phyloP scores from a whole-genome alignment of 2,329 filamentous ascomycete genomes.

The Nemania bipapillata region DNA sequence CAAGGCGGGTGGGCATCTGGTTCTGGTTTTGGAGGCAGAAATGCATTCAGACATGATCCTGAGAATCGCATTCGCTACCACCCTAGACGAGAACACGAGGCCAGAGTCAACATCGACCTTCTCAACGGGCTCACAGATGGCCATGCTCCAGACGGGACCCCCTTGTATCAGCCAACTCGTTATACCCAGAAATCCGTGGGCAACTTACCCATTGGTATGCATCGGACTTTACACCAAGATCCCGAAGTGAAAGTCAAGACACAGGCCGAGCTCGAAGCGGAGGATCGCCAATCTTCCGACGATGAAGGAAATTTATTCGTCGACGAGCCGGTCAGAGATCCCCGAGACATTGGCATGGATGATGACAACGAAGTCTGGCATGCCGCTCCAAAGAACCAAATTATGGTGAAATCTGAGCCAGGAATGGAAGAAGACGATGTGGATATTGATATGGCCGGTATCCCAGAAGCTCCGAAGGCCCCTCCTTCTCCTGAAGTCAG shows the following conservation, averaged over 20 bases:
- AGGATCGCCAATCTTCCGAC: slow-evolving; percentile 58
- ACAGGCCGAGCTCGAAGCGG: slow-evolving; percentile 67
- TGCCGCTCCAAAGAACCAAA: slow-evolving; percentile 51
- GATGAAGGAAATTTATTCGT: slow-evolving; percentile 62
- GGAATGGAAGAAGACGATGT: slow-evolving; percentile 53
- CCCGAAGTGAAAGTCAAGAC: slow-evolving; percentile 65
- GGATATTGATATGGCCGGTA: slow-evolving; percentile 57
- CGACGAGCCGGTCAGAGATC: slow-evolving; percentile 51
- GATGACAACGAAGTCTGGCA: slow-evolving; percentile 59
- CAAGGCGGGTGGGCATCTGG: slow-evolving; percentile 38
- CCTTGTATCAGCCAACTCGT: slow-evolving; percentile 55
- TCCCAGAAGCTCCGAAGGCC: slow-evolving; percentile 52
- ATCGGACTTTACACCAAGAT: slow-evolving; percentile 65
- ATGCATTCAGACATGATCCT: slow-evolving; percentile 47
- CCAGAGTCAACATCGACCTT: slow-evolving; percentile 67
- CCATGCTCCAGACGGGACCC: slow-evolving; percentile 60
- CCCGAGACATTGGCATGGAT: slow-evolving; percentile 45
- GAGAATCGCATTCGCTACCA: slow-evolving; percentile 55
- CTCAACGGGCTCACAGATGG: slow-evolving; percentile 58
- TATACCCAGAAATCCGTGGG: slow-evolving; percentile 46
- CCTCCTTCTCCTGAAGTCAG: slow-evolving; percentile 51
- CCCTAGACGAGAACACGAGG: slow-evolving; percentile 58
- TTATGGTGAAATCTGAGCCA: slow-evolving; percentile 60
- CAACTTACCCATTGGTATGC: slow-evolving; percentile 66
- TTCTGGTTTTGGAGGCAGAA: slow-evolving; percentile 33